These are phyloP conservation scores for Pulicaria dysenterica DNA, from an alignment of 129 eudicot species.

Conservation along the genomic window DNA sequence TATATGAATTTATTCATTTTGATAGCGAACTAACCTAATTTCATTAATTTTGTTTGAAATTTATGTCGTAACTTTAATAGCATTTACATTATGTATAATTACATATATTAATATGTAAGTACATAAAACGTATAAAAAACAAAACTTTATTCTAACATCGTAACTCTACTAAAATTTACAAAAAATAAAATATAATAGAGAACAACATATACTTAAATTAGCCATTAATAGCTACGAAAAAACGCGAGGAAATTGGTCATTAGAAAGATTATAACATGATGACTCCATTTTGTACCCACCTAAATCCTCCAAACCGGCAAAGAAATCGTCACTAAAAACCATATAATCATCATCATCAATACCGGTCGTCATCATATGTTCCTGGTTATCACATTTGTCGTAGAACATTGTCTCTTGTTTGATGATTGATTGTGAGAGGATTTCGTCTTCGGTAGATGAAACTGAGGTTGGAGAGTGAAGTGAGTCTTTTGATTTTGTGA, in stretches of 20 bases:
- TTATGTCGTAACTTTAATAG: background rate
- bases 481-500: constrained; percentile 28
- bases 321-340: constrained; percentile 62
- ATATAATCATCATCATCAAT: constrained; percentile 27
- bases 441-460: constrained; percentile 35
- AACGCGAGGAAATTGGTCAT: constrained; percentile 33
- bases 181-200: constrained; percentile 20
- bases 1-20: background rate
- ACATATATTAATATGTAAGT: constrained; percentile 14
- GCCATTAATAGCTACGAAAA: constrained; percentile 34
- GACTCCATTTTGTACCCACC: constrained; percentile 40
- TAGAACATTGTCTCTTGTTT: constrained; percentile 36
- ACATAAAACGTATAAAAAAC: background rate
- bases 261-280: constrained; percentile 27
- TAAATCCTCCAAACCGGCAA: constrained; percentile 70
- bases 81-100: constrained; percentile 11
- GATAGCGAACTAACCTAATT: constrained; percentile 2
- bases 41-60: constrained; percentile 7
- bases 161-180: constrained; percentile 8
- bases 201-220: background rate
- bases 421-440: constrained; percentile 25
- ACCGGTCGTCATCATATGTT: background rate
- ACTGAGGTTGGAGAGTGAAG: constrained; percentile 39
- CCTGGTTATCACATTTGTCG: constrained; percentile 25
- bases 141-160: constrained; percentile 12